Conservation (phyloP, 768 basidiomycete species). For the Imleria badia region DNA sequence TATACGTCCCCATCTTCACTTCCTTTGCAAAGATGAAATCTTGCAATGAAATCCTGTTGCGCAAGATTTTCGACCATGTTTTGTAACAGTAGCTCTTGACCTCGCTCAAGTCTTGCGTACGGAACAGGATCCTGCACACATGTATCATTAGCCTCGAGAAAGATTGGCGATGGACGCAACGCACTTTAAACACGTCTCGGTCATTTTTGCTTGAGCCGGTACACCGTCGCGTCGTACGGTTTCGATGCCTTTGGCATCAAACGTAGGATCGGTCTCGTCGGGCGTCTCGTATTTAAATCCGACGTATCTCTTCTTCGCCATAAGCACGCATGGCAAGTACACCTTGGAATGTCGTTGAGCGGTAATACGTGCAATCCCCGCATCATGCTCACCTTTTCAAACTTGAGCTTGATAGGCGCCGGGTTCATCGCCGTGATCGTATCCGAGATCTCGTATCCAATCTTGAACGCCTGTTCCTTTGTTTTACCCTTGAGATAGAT, state of each 20-base stretch:
- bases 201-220: constrained; percentile 89
- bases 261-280: constrained; percentile 73
- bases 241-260: constrained; percentile 98
- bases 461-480: constrained; percentile 89
- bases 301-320: constrained; percentile 98
- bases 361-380: neutral
- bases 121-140: constrained; percentile 79
- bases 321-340: constrained; percentile 90
- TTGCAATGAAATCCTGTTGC: constrained; percentile 78
- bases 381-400: constrained; percentile 74
- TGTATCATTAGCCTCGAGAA: neutral
- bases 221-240: constrained; percentile 93
- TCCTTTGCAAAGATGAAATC: constrained; percentile 96
- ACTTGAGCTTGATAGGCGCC: constrained; percentile 91
- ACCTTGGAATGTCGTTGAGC: constrained; percentile 51
- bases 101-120: constrained; percentile 82
- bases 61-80: constrained; percentile 83
- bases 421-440: constrained; percentile 85
- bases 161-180: constrained; percentile 9
- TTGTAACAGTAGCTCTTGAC: constrained; percentile 86
- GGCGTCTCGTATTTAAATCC: constrained; percentile 92
- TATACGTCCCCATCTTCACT: constrained; percentile 91
- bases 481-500: constrained; percentile 87
- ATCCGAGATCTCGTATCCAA: constrained; percentile 92
- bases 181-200: constrained; percentile 86